Percentiles rank a stretch among this genome's conserved stretches.
Conservation (phyloP, 768 basidiomycete genomes). For the Phylloporus scabripes region DNA sequence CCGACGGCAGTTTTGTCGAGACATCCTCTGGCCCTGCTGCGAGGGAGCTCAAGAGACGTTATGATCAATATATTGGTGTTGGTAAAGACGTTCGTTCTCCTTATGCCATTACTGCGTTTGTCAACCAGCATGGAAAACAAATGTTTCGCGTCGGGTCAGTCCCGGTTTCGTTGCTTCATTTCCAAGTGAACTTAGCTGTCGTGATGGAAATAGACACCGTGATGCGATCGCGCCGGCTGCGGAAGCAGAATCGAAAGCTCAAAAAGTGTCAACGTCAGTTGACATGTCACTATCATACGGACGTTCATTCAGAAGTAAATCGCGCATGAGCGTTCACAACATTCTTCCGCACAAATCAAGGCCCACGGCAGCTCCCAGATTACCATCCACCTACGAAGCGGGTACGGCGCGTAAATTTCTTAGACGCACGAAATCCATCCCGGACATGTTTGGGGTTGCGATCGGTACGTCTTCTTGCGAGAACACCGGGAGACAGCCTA, state of each 20-base stretch:
- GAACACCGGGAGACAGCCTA: slow-evolving; percentile 27
- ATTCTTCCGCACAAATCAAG: slow-evolving; percentile 47
- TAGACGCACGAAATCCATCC: slow-evolving; percentile 71
- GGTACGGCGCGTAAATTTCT: slow-evolving; percentile 45
- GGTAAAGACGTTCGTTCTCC: slow-evolving; percentile 65
- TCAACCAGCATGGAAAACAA: slow-evolving; percentile 74
- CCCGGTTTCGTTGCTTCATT: background rate
- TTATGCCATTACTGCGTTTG: slow-evolving; percentile 75
- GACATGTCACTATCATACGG: slow-evolving; percentile 33
- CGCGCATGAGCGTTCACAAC: slow-evolving; percentile 65
- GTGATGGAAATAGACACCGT: slow-evolving; percentile 41
- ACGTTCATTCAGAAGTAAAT: slow-evolving; percentile 43
- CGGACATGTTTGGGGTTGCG: slow-evolving; percentile 41
- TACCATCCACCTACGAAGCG: slow-evolving; percentile 29
- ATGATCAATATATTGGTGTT: slow-evolving; percentile 66
- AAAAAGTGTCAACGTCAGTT: slow-evolving; percentile 30
- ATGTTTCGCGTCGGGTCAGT: slow-evolving; percentile 77
- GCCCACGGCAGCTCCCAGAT: slow-evolving; percentile 22
- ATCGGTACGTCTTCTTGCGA: slow-evolving; percentile 26
- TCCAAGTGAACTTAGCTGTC: background rate
- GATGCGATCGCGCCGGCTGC: slow-evolving; percentile 58
- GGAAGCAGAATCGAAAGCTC: slow-evolving; percentile 41
- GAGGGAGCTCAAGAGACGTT: slow-evolving; percentile 68
- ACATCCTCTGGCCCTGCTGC: slow-evolving; percentile 74
- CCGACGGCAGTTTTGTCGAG: slow-evolving; percentile 74